A percentile compares a stretch with the other conserved stretches of the same genome.
Conservation (phyloP, 2,329 filamentous ascomycete genomes). For the Niveomyces coronatus region DNA sequence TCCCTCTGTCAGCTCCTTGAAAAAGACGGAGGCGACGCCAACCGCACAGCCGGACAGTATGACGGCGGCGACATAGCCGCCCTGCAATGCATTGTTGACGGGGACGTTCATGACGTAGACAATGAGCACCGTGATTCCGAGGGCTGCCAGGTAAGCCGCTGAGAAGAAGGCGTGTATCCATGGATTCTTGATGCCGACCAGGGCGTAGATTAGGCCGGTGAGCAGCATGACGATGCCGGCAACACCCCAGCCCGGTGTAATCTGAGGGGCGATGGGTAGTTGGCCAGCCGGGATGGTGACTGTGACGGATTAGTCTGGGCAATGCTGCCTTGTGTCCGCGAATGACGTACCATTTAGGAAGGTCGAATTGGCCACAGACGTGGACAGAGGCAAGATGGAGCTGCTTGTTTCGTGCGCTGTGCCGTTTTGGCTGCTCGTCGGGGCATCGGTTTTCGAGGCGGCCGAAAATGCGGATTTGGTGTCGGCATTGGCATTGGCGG, state of each 20-base stretch:
- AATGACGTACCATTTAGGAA: conserved; percentile 25
- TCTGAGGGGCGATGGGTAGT: conserved; percentile 60
- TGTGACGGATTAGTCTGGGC: conserved; percentile 16
- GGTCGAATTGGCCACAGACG: conserved; percentile 19
- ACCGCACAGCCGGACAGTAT: conserved; percentile 63
- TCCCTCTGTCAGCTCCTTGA: conserved; percentile 70
- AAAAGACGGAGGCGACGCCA: conserved; percentile 64
- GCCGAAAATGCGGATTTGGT: neutral
- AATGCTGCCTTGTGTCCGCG: too few relatives aligned
- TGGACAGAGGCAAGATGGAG: conserved; percentile 11
- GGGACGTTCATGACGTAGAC: conserved; percentile 81
- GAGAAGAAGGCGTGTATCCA: conserved; percentile 76
- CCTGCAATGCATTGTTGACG: conserved; percentile 65
- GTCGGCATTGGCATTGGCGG: conserved; percentile 1
- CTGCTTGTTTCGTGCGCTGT: conserved; percentile 7
- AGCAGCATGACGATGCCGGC: conserved; percentile 67
- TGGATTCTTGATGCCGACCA: conserved; percentile 75
- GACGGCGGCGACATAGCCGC: conserved; percentile 73
- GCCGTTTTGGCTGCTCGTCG: neutral
- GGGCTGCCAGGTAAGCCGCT: conserved; percentile 58
- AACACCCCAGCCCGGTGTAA: conserved; percentile 76
- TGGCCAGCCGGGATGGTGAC: conserved; percentile 37
- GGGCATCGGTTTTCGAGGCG: conserved; percentile 1
- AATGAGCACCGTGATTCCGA: conserved; percentile 73
- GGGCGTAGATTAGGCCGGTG: conserved; percentile 57